Conservation (phyloP, 1,284 basidiomycete species). For the Tylopilus orsonianus region DNA sequence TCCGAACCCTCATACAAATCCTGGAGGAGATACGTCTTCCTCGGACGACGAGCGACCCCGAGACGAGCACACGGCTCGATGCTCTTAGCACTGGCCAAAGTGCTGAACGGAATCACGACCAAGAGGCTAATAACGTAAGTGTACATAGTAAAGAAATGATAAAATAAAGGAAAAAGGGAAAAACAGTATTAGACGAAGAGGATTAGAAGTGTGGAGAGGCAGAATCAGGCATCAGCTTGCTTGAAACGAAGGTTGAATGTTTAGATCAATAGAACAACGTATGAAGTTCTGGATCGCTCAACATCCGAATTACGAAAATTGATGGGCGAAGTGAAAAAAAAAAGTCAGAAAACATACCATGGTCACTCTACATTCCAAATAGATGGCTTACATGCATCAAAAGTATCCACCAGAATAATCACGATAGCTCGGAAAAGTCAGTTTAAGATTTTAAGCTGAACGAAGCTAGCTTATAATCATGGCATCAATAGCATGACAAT, state of each 20-base stretch:
- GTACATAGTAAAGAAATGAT: conserved; percentile 6
- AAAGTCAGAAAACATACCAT: background rate
- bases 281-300: background rate
- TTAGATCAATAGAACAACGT: background rate
- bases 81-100: background rate
- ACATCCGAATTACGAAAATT: background rate
- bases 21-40: conserved; percentile 9
- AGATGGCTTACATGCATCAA: background rate
- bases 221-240: background rate
- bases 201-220: background rate
- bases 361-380: background rate
- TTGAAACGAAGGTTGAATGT: background rate
- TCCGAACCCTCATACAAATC: conserved; percentile 19
- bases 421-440: no score
- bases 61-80: background rate
- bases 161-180: background rate
- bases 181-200: background rate
- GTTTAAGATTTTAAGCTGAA: no score
- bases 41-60: background rate
- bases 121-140: conserved; percentile 8
- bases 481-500: no score
- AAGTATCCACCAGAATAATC: no score
- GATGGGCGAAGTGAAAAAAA: background rate
- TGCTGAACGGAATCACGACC: conserved; percentile 2
- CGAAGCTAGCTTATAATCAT: no score